These are phyloP conservation scores for Aspergillus cejpii DNA, from an alignment of 2,329 filamentous ascomycete genomes.

Conservation along the genomic window DNA sequence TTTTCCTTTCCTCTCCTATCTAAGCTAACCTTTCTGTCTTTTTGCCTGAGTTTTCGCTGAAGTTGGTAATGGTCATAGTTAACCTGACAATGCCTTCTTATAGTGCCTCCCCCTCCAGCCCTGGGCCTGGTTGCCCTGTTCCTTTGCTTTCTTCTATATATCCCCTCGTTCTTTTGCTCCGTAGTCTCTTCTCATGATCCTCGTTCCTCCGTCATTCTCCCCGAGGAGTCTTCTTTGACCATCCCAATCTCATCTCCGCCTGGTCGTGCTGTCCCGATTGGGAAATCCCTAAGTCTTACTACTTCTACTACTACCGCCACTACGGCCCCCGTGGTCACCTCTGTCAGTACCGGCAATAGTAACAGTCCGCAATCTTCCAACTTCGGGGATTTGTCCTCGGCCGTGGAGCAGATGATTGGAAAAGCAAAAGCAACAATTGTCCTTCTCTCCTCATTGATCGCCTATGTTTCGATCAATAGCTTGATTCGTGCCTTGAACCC, in stretches of 20 bases:
- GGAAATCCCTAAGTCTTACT: constrained; percentile 7
- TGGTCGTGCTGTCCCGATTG: constrained; percentile 6
- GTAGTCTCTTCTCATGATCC: constrained; percentile 3
- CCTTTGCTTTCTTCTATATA: constrained; percentile 7
- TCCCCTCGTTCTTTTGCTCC: constrained; percentile 9
- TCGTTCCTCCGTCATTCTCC: constrained; percentile 2
- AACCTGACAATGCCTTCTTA: constrained; percentile 16
- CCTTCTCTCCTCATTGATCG: constrained; percentile 37
- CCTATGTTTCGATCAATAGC: constrained; percentile 41
- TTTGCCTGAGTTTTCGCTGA: neutral
- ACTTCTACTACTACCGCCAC: neutral
- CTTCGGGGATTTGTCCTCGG: constrained; percentile 8
- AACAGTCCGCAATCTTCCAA: constrained; percentile 6
- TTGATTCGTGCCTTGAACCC: constrained; percentile 56
- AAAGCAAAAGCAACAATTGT: constrained; percentile 37
- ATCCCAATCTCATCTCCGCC: constrained; percentile 10
- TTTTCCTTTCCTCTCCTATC: constrained; percentile 3
- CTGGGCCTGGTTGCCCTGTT: constrained; percentile 11
- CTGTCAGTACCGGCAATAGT: neutral
- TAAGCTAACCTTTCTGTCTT: neutral
- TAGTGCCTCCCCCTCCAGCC: constrained; percentile 16
- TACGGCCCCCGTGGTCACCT: neutral
- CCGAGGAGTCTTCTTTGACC: constrained; percentile 12
- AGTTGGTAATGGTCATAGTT: constrained; percentile 8
- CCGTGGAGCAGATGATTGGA: constrained; percentile 35